These are phyloP conservation scores for Xylaria sp. DNA, from an alignment of 2,329 filamentous ascomycete genomes.

Conservation along the genomic window DNA sequence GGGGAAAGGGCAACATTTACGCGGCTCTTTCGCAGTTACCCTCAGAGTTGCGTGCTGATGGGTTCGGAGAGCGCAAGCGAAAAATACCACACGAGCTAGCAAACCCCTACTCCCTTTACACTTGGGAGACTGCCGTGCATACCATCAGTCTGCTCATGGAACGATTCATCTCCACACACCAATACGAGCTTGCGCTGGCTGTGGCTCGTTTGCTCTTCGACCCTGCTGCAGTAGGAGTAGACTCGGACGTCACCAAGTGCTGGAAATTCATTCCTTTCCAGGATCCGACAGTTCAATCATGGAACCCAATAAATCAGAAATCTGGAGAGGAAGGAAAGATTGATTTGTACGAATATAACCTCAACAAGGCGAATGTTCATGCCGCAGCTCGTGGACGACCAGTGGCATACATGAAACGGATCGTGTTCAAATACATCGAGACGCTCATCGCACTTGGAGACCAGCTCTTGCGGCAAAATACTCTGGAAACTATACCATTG, in stretches of 20 bases:
- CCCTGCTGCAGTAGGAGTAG: not conserved
- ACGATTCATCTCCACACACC: not conserved
- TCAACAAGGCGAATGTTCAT: constrained; percentile 4
- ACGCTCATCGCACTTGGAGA: constrained; percentile 20
- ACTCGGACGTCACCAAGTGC: constrained; percentile 13
- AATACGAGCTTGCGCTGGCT: constrained; percentile 18
- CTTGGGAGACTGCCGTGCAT: constrained; percentile 22
- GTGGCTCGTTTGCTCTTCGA: constrained; percentile 21
- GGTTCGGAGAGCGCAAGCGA: no score
- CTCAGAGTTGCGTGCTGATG: no score
- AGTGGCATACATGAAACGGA: constrained; percentile 22
- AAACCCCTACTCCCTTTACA: constrained; percentile 5
- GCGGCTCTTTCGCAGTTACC: not conserved
- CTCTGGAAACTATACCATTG: constrained; percentile 13
- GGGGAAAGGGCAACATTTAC: not conserved
- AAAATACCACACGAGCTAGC: constrained; percentile 18
- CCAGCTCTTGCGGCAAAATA: constrained; percentile 17
- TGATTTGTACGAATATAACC: not conserved
- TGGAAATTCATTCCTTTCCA: constrained; percentile 18
- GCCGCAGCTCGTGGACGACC: constrained; percentile 15
- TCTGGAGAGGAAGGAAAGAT: not conserved
- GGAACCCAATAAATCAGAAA: not conserved
- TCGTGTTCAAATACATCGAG: constrained; percentile 25
- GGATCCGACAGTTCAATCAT: not conserved
- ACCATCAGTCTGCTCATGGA: constrained; percentile 16